Evolutionary conservation across 164 flowering plant genomes (phyloP).

Genomic region (Chimonanthus praecox): DNA sequence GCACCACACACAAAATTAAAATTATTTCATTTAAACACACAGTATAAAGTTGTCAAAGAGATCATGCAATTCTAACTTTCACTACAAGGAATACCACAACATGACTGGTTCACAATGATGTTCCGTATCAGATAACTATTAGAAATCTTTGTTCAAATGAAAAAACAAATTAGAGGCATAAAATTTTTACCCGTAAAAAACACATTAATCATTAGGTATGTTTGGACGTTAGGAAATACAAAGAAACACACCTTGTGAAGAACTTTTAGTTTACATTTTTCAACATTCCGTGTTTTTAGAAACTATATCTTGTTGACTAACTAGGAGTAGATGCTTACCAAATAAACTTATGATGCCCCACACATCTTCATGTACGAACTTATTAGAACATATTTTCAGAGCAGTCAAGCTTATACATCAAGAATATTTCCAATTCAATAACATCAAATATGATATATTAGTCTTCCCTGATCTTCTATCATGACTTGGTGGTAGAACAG

Average conservation of each 20-base stretch:
- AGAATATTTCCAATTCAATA: no score
- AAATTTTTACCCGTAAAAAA: not conserved
- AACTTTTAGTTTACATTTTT: not conserved
- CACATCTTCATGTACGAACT: not conserved
- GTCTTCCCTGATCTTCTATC: no score
- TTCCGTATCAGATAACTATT: not conserved
- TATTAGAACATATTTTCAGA: no score
- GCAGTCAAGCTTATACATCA: no score
- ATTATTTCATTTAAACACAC: not conserved
- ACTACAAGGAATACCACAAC: not conserved
- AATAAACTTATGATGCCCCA: not conserved
- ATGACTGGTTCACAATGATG: not conserved
- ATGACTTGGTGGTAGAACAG: no score
- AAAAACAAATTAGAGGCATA: not conserved
- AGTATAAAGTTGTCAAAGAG: not conserved
- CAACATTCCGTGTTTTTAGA: not conserved
- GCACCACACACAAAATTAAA: constrained; percentile 10
- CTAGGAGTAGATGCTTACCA: not conserved
- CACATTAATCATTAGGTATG: no score
- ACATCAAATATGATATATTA: no score
- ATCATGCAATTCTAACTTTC: not conserved
- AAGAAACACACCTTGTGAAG: not conserved
- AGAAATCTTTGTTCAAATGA: not conserved
- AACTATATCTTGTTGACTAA: not conserved
- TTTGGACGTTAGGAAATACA: not conserved